Evolutionary conservation across 2,329 filamentous ascomycete species (phyloP), one percentile per base, ranked within the genome.

Genomic region (Botrytis galanthina): DNA sequence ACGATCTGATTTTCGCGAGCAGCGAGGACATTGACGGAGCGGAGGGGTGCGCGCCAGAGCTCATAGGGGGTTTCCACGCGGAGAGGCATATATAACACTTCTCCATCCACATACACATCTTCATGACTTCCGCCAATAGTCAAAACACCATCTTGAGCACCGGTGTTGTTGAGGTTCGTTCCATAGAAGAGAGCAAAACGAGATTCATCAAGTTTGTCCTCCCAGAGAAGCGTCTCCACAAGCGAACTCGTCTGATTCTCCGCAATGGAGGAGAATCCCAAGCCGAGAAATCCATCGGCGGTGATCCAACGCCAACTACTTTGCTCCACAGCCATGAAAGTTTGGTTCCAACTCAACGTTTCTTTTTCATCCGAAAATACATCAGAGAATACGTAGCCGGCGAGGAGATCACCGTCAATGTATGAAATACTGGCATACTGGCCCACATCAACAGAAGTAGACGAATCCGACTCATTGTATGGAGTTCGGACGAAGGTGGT

Each of bases 161-260:
- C 66, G 14, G n/a, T 57, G 29, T 51, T 26, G 20, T 60, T 62
- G 2, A 32, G 20, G 10, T 70, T 51, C 6, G 37, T 71, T 39
- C 71, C 71, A 18, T 73, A 73, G 54, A 14, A 73, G 16, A 73
- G 6, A 7, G n/a, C 71, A 29, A 73, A 73, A 29, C 57, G 46
- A 16, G 63, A 22, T 2, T 42, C 54, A 35, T 70, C 66, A 26
- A 73, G 32, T 8, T 54, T 39, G 22, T 69, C 66, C 1, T 71
- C 54, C 71, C 59, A 51, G 20, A 73, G n/a, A 4, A 73, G 46
- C 1, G 71, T 73, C 20, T 73, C 71, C 7, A 71, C 71, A 8
- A 62, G 18, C 10, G 71, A 62, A 10, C 12, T 62, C 4, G 44
- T 70, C 8, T 62, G 26, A 8, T 32, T 20, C 39, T 62, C 2